Evolutionary conservation across 2,329 filamentous ascomycete genomes (phyloP), one percentile per base, ranked within the genome.

Genomic region (Clonostachys rosea): DNA sequence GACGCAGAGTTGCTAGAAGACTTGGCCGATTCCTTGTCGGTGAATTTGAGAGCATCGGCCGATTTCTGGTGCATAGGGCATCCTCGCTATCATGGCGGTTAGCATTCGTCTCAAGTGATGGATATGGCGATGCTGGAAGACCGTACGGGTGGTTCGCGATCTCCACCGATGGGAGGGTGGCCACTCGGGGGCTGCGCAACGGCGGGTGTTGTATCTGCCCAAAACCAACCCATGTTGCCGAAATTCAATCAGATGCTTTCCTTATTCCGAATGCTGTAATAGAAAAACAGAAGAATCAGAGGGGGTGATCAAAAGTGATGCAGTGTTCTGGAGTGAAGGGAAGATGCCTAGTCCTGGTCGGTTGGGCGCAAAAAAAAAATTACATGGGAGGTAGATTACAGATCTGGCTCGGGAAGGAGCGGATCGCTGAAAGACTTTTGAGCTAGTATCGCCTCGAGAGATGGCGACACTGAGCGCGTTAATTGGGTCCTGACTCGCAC

Each of bases 161-260:
- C 55, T 44, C 56, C 52, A 17, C 56, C 40, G 34, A 61, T 51
- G 6, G 56, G 45, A 43, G 62, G 60, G 53, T 67, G 66, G 48
- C 64, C 60, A 44, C 57, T 54, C 34, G 65, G 60, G 39, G 62
- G 57, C 42, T 56, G 61, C 51, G 59, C 59, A n/a, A 64, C 51
- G 17, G 65, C 55, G 47, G 72, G 59, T 42, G 66, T 44, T 49
- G 65, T 51, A 51, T 83, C 79, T 50, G 79, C 76, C 80, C 80
- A 84, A 57, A 84, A 84, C 79, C 79, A 83, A 54, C 80, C 80
- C 80, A 83, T 84, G 49, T 36, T 52, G 50, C 54, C 44, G 45
- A 42, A 17, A 42, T 30, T 30, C 8, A 30, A 30, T 30, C 9
- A 10, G 24, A 4, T 30, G 9, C 8, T 30, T 30, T 30, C 4